These are phyloP conservation scores for Chlamydomonas applanata DNA, from an alignment of 139 green algal species.

Conservation along the genomic window DNA sequence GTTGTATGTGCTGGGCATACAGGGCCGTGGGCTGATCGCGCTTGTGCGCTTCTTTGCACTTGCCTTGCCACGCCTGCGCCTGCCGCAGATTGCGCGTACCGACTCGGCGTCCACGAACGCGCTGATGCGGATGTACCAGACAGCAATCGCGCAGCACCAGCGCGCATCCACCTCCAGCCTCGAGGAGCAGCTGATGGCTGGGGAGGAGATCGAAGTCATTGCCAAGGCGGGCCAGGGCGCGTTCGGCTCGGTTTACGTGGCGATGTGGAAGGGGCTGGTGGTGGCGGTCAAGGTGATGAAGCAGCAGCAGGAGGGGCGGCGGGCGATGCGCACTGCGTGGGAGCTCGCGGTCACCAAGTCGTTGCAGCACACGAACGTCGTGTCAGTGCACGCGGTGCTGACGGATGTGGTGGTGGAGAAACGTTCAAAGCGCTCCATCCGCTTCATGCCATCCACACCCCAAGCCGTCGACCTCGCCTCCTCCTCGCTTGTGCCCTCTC, in stretches of 20 bases:
- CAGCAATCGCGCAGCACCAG: conserved; percentile 33
- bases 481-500: neutral
- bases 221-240: conserved; percentile 36
- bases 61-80: neutral
- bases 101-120: conserved; percentile 25
- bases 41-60: neutral
- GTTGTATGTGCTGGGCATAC: too few species aligned
- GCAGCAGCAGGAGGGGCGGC: conserved; percentile 26
- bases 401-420: conserved; percentile 37
- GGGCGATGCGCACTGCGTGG: conserved; percentile 32
- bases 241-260: conserved; percentile 39
- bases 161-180: neutral
- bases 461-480: too few species aligned
- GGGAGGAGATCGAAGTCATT: conserved; percentile 37
- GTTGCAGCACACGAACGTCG: conserved; percentile 32
- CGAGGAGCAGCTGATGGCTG: neutral
- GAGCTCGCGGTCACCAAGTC: conserved; percentile 36
- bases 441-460: conserved; percentile 15
- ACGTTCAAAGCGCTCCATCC: conserved; percentile 16
- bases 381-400: conserved; percentile 31
- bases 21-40: too few species aligned
- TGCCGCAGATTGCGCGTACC: conserved; percentile 8
- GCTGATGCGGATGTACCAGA: conserved; percentile 30
- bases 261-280: conserved; percentile 35
- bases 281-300: conserved; percentile 45